Percentiles rank a stretch among this genome's conserved stretches.
These are phyloP conservation scores for Rhytidhysteron rufulum DNA, from an alignment of 2,329 filamentous ascomycete species.

Conservation along the genomic window DNA sequence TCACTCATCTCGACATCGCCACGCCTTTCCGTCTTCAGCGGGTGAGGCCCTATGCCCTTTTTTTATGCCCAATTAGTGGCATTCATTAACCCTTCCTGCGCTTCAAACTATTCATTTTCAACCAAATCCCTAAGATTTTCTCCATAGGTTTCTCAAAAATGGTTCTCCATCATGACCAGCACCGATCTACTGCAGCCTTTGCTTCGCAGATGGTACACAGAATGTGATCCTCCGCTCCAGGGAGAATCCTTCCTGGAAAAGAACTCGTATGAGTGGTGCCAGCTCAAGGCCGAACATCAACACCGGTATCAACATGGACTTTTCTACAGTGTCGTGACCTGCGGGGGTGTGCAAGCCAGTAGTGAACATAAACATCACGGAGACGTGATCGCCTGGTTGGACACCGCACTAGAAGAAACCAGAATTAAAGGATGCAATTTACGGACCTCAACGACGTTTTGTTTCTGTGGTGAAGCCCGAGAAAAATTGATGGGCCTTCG, in stretches of 20 bases:
- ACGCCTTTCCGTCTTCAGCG: slow-evolving; percentile 24
- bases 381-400: slow-evolving; percentile 3
- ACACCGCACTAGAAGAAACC: slow-evolving; percentile 1
- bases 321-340: not conserved
- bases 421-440: slow-evolving; percentile 20
- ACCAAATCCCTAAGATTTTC: not conserved
- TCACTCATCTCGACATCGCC: slow-evolving; percentile 28
- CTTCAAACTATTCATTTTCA: not conserved
- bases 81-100: not conserved
- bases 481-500: slow-evolving; percentile 14
- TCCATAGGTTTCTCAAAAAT: slow-evolving; percentile 29
- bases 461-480: slow-evolving; percentile 14
- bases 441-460: slow-evolving; percentile 12
- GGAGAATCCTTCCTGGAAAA: slow-evolving; percentile 10
- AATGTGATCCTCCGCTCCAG: slow-evolving; percentile 9
- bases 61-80: not conserved
- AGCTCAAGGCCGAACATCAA: slow-evolving; percentile 17
- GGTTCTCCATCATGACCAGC: slow-evolving; percentile 26
- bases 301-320: slow-evolving; percentile 22
- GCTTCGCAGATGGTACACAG: slow-evolving; percentile 19
- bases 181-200: slow-evolving; percentile 15
- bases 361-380: not conserved
- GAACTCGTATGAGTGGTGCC: slow-evolving; percentile 13
- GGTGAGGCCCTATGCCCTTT: too few relatives aligned
- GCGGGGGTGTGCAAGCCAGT: not conserved